These are phyloP conservation scores for Beta lomatogona DNA, from an alignment of 179 eudicot genomes.

Conservation along the genomic window DNA sequence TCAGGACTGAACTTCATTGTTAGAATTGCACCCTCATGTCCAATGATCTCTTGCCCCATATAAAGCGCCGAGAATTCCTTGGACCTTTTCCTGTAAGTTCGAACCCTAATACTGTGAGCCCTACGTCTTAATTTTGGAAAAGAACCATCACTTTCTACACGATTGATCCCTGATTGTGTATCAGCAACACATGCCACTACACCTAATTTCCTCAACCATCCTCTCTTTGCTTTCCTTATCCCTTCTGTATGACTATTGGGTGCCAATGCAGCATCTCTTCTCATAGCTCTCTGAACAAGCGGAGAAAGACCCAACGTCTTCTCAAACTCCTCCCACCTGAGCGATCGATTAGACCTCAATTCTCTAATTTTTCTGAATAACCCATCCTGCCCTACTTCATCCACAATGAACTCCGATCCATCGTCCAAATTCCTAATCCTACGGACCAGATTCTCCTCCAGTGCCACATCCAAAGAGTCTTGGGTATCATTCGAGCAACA, in stretches of 20 bases:
- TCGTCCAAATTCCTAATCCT: slow-evolving; percentile 62
- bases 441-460: slow-evolving; percentile 36
- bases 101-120: slow-evolving; percentile 45
- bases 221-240: slow-evolving; percentile 53
- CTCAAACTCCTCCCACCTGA: slow-evolving; percentile 54
- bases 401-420: slow-evolving; percentile 57
- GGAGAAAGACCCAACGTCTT: slow-evolving; percentile 51
- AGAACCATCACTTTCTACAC: slow-evolving; percentile 27
- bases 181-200: slow-evolving; percentile 38
- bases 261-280: slow-evolving; percentile 39
- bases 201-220: slow-evolving; percentile 58
- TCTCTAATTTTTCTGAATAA: slow-evolving; percentile 47
- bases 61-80: slow-evolving; percentile 77
- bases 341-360: slow-evolving; percentile 48
- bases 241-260: slow-evolving; percentile 16
- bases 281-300: slow-evolving; percentile 50
- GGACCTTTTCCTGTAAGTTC: slow-evolving; percentile 43
- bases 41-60: slow-evolving; percentile 65
- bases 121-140: slow-evolving; percentile 23
- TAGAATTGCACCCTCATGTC: slow-evolving; percentile 77
- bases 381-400: slow-evolving; percentile 56
- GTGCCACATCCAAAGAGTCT: slow-evolving; percentile 31
- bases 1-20: slow-evolving; percentile 90
- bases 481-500: slow-evolving; percentile 41
- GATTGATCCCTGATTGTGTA: slow-evolving; percentile 22